Percentiles rank a stretch among this genome's conserved stretches.
These are phyloP conservation scores for Curvularia spicifera DNA, from an alignment of 2,329 filamentous ascomycete species.

Conservation along the genomic window DNA sequence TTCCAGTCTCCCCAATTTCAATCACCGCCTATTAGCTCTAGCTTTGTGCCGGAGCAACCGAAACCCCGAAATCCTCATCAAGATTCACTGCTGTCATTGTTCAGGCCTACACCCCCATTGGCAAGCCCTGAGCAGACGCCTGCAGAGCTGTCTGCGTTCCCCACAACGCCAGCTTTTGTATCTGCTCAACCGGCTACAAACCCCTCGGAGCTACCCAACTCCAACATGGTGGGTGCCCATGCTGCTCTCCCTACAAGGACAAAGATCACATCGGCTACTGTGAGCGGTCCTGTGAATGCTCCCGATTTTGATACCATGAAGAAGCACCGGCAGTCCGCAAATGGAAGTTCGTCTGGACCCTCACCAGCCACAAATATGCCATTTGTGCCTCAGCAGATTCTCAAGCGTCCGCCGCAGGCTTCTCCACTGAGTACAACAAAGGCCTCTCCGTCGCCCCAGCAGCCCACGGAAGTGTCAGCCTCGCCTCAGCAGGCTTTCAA, in stretches of 20 bases:
- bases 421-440: constrained; percentile 18
- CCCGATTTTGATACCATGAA: constrained; percentile 51
- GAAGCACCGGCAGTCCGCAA: constrained; percentile 34
- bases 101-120: constrained; percentile 45
- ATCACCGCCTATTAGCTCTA: constrained; percentile 35
- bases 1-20: constrained; percentile 39
- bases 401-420: constrained; percentile 27
- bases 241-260: constrained; percentile 26
- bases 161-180: constrained; percentile 46
- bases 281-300: constrained; percentile 51
- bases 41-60: constrained; percentile 40
- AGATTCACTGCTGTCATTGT: constrained; percentile 54
- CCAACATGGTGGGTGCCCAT: constrained; percentile 30
- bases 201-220: constrained; percentile 26
- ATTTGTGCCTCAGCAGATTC: constrained; percentile 41
- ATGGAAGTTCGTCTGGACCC: constrained; percentile 37
- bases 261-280: constrained; percentile 49
- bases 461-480: constrained; percentile 13
- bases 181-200: constrained; percentile 30
- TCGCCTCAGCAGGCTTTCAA: constrained; percentile 37
- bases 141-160: constrained; percentile 55
- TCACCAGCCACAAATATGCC: constrained; percentile 36
- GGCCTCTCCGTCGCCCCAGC: constrained; percentile 5
- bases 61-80: constrained; percentile 53
- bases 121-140: constrained; percentile 46